phyloP scores from a whole-genome alignment of 2,329 filamentous ascomycete species.

The Xylogone sp. region DNA sequence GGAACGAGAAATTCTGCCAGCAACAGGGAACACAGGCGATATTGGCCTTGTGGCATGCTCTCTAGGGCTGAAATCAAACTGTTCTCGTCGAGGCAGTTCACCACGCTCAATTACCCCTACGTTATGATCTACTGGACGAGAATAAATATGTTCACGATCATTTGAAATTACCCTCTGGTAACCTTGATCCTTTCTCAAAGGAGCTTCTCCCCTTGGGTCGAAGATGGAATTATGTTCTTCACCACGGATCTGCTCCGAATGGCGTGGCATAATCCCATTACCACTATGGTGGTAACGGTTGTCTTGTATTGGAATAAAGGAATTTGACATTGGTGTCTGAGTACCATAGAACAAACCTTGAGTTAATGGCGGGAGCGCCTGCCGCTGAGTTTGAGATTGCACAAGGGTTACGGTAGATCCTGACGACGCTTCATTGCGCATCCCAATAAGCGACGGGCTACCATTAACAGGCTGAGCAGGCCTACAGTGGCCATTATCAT shows the following conservation, averaged over 20 bases:
- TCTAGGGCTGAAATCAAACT: constrained; percentile 10
- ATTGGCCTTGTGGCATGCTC: constrained; percentile 10
- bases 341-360: constrained; percentile 22
- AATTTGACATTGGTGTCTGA: constrained; percentile 13
- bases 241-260: background rate
- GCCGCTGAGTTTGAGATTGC: constrained; percentile 12
- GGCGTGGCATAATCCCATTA: background rate
- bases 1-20: constrained; percentile 18
- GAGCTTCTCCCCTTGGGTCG: constrained; percentile 6
- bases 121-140: constrained; percentile 5
- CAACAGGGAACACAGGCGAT: constrained; percentile 16
- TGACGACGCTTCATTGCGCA: background rate
- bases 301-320: constrained; percentile 5
- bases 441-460: background rate
- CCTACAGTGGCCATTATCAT: constrained; percentile 22
- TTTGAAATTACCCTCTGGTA: background rate
- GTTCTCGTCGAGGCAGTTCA: constrained; percentile 12
- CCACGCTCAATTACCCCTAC: constrained; percentile 12
- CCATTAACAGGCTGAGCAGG: constrained; percentile 13
- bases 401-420: background rate
- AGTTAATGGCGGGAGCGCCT: constrained; percentile 11
- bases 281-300: background rate
- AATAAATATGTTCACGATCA: constrained; percentile 9
- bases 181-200: background rate
- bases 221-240: background rate